Base-by-base conservation (phyloP, 2,329 filamentous ascomycete genomes). In the Orbilia brochopaga region DNA sequence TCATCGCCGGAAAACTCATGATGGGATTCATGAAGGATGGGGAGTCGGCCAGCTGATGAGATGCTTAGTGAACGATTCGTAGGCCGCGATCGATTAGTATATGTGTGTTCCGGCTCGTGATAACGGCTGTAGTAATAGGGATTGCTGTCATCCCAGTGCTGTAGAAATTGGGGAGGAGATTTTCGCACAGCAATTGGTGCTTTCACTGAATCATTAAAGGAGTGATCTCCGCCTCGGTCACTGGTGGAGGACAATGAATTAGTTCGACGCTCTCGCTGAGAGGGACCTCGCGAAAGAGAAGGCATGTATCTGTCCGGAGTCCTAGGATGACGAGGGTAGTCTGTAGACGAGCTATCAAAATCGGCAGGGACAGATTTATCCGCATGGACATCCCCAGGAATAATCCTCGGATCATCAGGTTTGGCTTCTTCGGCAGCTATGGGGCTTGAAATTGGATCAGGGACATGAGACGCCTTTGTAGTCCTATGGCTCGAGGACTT, bases 261-360 rank as follows among this genome's bases (percentile, higher is more conserved):
- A n/a, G n/a, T 72, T 27, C 67, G 61, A 11, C 67, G 67, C 65
- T 72, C 67, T 40, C 55, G 40, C 2, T 44, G 40, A 24, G 67
- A 72, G 7, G 59, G 55, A 8, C 53, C 55, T 7, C 67, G 37
- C 6, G 67, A 72, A 4, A 72, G 50, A 15, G 55, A 46, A 13
- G 54, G 17, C 67, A 72, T 60, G 37, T 72, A 72, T 52, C 67
- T 64, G 30, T 72, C 67, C 17, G 67, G 67, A 27, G 67, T 72
- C 35, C 67, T 60, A 13, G 67, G 67, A 35, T 72, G 67, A 21
- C 67, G 67, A 48, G 67, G 67, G 21, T 72, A 72, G 17, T 72
- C 67, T n/a, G 67, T 17, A 4, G 67, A 72, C 27, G 52, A 44
- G 30, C 67, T 72, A 17, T 72, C 67, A 40, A 72, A 72, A 32